Percentiles rank a stretch among this genome's conserved stretches.
Conservation (phyloP, 306 rosid genomes). For the Biancaea sappan region DNA sequence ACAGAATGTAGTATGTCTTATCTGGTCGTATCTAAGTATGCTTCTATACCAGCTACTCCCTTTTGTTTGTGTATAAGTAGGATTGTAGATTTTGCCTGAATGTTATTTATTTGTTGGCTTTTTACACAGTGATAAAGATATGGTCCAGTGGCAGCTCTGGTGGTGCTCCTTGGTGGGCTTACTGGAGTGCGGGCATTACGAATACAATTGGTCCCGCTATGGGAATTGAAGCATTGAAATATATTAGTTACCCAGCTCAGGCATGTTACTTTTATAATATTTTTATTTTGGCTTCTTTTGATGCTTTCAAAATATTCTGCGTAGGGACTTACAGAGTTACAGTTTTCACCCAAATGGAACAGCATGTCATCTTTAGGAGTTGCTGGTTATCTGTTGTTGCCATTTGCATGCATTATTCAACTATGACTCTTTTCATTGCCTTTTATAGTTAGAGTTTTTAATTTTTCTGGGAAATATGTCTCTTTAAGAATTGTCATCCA, state of each 20-base stretch:
- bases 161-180: conserved; percentile 92
- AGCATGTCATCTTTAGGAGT: background rate
- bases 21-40: conserved; percentile 95
- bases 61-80: background rate
- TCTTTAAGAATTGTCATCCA: background rate
- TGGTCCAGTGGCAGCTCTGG: conserved; percentile 65
- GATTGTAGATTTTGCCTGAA: conserved; percentile 1
- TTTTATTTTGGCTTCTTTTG: background rate
- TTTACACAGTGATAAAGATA: conserved; percentile 73
- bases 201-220: conserved; percentile 99
- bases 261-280: conserved; percentile 36
- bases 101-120: background rate
- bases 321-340: background rate
- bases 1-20: conserved; percentile 85
- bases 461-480: background rate
- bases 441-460: background rate
- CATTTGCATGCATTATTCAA: background rate
- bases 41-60: background rate
- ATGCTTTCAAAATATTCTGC: background rate
- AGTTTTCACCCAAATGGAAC: background rate
- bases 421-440: background rate
- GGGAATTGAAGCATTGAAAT: conserved; percentile 98
- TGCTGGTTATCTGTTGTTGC: background rate
- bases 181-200: conserved; percentile 97
- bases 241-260: conserved; percentile 99